phyloP scores from a whole-genome alignment of 495 filamentous ascomycete genomes.

The Tuber brumale region DNA sequence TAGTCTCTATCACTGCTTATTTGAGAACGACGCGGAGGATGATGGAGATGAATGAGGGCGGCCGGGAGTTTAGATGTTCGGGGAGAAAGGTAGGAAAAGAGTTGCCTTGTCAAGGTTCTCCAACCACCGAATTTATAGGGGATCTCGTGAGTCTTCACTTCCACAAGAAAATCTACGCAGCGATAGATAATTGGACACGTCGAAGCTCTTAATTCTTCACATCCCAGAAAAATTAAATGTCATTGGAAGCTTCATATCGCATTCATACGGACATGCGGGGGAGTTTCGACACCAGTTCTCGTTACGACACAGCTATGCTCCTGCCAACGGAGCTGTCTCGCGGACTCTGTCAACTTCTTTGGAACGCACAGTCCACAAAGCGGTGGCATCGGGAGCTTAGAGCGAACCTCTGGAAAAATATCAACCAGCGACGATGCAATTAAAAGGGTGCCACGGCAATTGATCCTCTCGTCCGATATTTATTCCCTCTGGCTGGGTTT shows the following conservation, averaged over 20 bases:
- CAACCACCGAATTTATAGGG: conserved; percentile 40
- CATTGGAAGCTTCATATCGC: conserved; percentile 4
- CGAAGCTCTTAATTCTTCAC: neutral
- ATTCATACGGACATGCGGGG: conserved; percentile 2
- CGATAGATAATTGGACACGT: conserved; percentile 4
- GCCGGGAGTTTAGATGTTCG: conserved; percentile 23
- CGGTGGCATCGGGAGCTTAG: neutral
- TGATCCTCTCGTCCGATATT: neutral
- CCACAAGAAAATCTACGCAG: neutral
- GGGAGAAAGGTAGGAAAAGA: neutral
- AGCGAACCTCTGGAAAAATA: neutral
- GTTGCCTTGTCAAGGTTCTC: conserved; percentile 34
- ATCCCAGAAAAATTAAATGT: neutral
- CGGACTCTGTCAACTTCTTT: neutral
- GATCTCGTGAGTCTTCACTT: neutral
- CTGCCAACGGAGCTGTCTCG: neutral
- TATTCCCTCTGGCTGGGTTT: neutral
- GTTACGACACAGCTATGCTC: neutral
- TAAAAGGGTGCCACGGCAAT: neutral
- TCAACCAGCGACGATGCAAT: neutral
- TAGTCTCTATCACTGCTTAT: neutral
- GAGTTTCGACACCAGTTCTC: neutral
- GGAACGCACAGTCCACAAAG: neutral
- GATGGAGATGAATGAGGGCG: conserved; percentile 20
- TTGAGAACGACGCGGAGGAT: neutral